phyloP scores from a whole-genome alignment of 2,329 filamentous ascomycete species.

The Ophiocordyceps unilateralis region DNA sequence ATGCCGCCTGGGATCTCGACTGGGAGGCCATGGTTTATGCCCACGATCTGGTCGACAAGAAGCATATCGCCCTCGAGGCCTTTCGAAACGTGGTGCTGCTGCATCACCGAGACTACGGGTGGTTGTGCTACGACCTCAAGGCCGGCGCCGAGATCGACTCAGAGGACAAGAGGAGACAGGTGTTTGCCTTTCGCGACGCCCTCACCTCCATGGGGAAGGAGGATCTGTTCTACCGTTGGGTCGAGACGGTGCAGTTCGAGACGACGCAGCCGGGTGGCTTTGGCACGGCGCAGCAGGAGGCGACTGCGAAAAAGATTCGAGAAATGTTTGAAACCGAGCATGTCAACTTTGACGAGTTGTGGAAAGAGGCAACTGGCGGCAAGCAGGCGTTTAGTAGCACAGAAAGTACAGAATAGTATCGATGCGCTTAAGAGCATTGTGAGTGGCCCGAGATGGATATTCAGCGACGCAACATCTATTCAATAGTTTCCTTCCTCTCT shows the following conservation, averaged over 20 bases:
- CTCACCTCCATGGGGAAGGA: conserved; percentile 67
- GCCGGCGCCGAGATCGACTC: conserved; percentile 33
- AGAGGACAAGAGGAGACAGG: conserved; percentile 51
- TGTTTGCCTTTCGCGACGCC: conserved; percentile 64
- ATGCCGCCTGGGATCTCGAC: conserved; percentile 73
- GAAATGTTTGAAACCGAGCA: conserved; percentile 56
- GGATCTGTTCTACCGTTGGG: conserved; percentile 78
- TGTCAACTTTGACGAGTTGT: conserved; percentile 70
- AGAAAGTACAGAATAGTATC: neutral
- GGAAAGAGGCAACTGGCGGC: conserved; percentile 42
- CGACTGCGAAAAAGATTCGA: conserved; percentile 56
- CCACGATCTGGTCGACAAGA: conserved; percentile 49
- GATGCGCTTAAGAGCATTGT: too few relatives aligned
- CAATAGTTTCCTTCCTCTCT: too few relatives aligned
- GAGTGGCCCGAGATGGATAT: neutral
- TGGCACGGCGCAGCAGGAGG: conserved; percentile 53
- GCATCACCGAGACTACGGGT: conserved; percentile 49
- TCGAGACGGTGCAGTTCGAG: conserved; percentile 83
- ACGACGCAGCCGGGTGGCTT: conserved; percentile 65
- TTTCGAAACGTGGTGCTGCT: conserved; percentile 58
- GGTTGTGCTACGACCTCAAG: conserved; percentile 43
- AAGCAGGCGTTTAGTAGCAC: neutral
- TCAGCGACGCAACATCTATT: neutral
- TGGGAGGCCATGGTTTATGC: conserved; percentile 66
- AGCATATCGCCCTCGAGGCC: conserved; percentile 41